Conservation (phyloP, 164 flowering plant species). For the Stephania japonica region DNA sequence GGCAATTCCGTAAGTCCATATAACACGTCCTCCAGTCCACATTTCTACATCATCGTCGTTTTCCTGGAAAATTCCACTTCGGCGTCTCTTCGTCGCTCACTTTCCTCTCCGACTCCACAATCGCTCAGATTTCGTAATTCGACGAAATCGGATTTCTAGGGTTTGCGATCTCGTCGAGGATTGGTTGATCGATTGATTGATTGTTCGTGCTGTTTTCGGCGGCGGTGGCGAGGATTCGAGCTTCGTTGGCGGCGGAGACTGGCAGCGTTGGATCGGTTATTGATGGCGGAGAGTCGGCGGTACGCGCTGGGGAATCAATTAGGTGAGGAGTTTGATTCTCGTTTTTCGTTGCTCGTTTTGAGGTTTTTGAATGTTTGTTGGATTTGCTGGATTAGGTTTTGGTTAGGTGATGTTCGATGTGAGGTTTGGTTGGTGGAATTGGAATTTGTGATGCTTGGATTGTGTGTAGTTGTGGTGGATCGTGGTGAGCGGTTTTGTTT, state of each 20-base stretch:
- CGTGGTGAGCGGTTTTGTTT: not conserved
- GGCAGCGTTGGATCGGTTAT: conserved; percentile 8
- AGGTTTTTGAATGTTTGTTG: not conserved
- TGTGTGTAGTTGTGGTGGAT: not conserved
- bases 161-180: not conserved
- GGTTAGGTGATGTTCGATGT: not conserved
- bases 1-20: conserved; percentile 2
- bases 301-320: conserved; percentile 33
- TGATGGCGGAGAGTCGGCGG: conserved; percentile 47
- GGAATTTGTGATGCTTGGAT: not conserved
- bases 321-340: conserved; percentile 25
- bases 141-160: too few relatives aligned
- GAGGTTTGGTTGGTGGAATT: not conserved
- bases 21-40: not conserved
- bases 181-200: not conserved
- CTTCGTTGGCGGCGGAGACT: not conserved
- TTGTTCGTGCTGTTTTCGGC: not conserved
- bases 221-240: not conserved
- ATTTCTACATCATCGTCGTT: not conserved
- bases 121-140: not conserved
- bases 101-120: conserved; percentile 3
- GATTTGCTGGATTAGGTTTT: not conserved
- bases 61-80: conserved; percentile 16
- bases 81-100: conserved; percentile 7
- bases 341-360: too few relatives aligned